phyloP scores from a whole-genome alignment of 2,329 filamentous ascomycete genomes.

The Pseudocercospora pini-densiflorae region DNA sequence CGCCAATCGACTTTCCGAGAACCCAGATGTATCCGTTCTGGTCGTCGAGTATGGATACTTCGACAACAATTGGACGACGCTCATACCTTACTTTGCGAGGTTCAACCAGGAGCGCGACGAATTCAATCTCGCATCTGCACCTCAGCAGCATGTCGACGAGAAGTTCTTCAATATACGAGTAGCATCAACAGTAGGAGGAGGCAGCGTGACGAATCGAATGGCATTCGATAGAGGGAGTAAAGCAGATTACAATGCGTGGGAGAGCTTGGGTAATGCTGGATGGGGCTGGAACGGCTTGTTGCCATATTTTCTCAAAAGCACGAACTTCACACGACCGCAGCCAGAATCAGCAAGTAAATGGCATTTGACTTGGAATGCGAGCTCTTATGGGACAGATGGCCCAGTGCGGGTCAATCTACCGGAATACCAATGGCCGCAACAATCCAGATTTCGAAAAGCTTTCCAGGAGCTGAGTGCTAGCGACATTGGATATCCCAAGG shows the following conservation, averaged over 20 bases:
- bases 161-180: conserved; percentile 24
- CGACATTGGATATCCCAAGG: conserved; percentile 24
- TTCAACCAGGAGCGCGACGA: conserved; percentile 15
- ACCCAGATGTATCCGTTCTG: conserved; percentile 35
- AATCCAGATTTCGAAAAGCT: conserved; percentile 8
- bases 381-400: conserved; percentile 15
- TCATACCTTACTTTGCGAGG: conserved; percentile 23
- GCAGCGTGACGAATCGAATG: conserved; percentile 46
- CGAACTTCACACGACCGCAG: conserved; percentile 15
- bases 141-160: conserved; percentile 30
- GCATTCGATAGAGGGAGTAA: conserved; percentile 43
- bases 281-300: conserved; percentile 27
- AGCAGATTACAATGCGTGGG: conserved; percentile 49
- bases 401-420: conserved; percentile 20
- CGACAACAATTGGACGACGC: conserved; percentile 17
- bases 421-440: conserved; percentile 19
- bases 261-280: conserved; percentile 27
- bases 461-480: conserved; percentile 15
- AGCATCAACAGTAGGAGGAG: conserved; percentile 42
- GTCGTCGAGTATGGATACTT: conserved; percentile 39
- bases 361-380: conserved; percentile 21
- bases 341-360: conserved; percentile 27
- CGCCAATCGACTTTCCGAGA: conserved; percentile 35
- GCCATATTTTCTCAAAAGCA: conserved; percentile 31
- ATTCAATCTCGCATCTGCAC: conserved; percentile 19